A percentile compares a stretch with the other conserved stretches of the same genome.
Evolutionary conservation across 2,329 filamentous ascomycete genomes (phyloP).

Genomic region (Fusarium sambucinum): DNA sequence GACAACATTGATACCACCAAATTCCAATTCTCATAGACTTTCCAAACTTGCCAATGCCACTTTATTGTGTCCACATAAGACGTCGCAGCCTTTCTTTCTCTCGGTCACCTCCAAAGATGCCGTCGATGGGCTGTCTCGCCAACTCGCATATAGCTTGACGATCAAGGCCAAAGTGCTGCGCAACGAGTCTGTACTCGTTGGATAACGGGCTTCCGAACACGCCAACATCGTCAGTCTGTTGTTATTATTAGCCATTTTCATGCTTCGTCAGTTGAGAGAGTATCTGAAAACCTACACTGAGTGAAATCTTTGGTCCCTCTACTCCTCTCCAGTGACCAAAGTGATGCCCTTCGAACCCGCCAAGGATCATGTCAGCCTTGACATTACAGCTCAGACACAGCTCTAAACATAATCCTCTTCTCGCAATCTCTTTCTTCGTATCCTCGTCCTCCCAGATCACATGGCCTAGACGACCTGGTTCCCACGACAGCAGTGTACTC

Average conservation of each 20-base stretch:
- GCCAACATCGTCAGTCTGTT: conserved; percentile 84
- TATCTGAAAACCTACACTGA: conserved; percentile 70
- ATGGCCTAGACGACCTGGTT: conserved; percentile 78
- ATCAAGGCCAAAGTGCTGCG: conserved; percentile 74
- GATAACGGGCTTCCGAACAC: conserved; percentile 82
- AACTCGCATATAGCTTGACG: conserved; percentile 63
- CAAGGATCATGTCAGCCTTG: conserved; percentile 76
- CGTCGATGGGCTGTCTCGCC: conserved; percentile 70
- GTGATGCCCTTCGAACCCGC: conserved; percentile 77
- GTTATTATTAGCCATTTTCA: conserved; percentile 5
- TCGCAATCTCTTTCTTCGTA: conserved; percentile 66
- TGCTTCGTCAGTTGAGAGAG: neutral
- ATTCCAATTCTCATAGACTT: neutral
- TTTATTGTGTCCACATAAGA: conserved; percentile 60
- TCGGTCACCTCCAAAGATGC: conserved; percentile 73
- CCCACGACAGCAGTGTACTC: conserved; percentile 71
- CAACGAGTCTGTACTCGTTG: conserved; percentile 80
- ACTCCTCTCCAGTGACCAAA: conserved; percentile 78
- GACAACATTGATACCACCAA: conserved; percentile 24
- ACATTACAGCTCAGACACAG: conserved; percentile 87
- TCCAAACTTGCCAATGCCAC: too few relatives aligned
- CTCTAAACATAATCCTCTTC: conserved; percentile 73
- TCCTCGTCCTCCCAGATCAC: conserved; percentile 78
- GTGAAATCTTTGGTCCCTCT: conserved; percentile 69
- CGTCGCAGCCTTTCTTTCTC: conserved; percentile 69